Conservation (phyloP, 805 yeast species). For the Teunomyces kruisii region DNA sequence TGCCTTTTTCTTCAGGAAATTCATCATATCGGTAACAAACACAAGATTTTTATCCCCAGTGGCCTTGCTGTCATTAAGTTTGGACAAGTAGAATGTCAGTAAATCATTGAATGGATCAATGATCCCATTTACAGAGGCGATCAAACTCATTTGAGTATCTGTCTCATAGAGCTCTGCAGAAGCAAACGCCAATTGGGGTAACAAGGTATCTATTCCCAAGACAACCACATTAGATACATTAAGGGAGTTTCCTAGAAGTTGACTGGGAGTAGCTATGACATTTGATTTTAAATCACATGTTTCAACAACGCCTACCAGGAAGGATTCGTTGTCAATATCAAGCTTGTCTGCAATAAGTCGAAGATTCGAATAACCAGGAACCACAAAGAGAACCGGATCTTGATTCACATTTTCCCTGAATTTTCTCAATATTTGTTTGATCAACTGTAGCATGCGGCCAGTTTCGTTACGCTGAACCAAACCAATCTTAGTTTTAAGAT, state of each 20-base stretch:
- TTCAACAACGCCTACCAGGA: not conserved
- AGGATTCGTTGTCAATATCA: not conserved
- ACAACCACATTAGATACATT: conserved; percentile 14
- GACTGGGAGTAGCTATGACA: conserved; percentile 10
- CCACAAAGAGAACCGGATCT: conserved; percentile 13
- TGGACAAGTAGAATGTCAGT: conserved; percentile 16
- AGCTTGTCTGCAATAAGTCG: conserved; percentile 3
- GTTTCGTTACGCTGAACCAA: not conserved
- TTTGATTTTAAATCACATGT: not conserved
- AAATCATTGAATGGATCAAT: conserved; percentile 21
- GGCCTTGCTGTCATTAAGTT: conserved; percentile 16
- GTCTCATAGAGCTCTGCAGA: not conserved
- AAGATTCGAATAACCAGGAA: conserved; percentile 15
- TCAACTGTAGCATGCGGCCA: not conserved
- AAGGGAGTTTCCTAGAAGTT: conserved; percentile 14
- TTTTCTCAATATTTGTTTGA: not conserved
- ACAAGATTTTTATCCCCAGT: conserved; percentile 20
- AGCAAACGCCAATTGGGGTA: conserved; percentile 20
- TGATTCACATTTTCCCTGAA: conserved; percentile 6
- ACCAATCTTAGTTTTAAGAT: conserved; percentile 8
- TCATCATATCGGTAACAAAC: conserved; percentile 11
- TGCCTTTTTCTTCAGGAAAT: not conserved
- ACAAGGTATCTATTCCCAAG: conserved; percentile 19
- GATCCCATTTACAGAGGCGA: conserved; percentile 15
- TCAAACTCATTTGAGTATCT: not conserved